Base-by-base conservation (phyloP, 441 rosid species). In the Populus trichocarpa region DNA sequence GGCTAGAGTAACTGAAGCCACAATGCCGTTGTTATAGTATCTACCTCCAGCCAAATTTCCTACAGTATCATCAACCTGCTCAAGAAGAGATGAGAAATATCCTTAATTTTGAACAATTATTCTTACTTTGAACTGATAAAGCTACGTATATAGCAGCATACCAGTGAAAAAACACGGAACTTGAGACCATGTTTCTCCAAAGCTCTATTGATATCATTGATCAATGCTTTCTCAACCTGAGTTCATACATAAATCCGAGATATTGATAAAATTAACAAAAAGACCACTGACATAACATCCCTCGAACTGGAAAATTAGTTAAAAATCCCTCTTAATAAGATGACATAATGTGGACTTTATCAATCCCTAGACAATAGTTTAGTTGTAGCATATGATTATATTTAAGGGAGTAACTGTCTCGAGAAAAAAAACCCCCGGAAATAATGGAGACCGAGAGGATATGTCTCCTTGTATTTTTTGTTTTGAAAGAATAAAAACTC, bases 1-100 rank as follows among this genome's bases (percentile, higher is more conserved):
- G 28, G 88, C 93, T 25, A 92, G 75, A 22, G 89, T 86, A 8
- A 92, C 88, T 25, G 93, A 87, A 67, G 90, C 95, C 9, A 87
- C 85, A 42, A 69, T 70, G 42, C 89, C 92, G 59, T 73, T 84
- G 59, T 86, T 84, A 68, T 87, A 88, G 73, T 88, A 89, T 69
- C 84, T 85, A 30, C 91, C 93, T 57, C 90, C 89, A 30, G 90
- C 97, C 70, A 90, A 73, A 72, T 80, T 86, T 82, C 91, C 93
- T 20, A 86, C 50, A 6, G 85, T 79, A 26, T 89, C 85, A 72
- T 83, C 86, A 26, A 86, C 94, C 94, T 92, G 75, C 46, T 35
- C 50, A 69, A 35, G 74, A 78, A 28, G 35, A 30, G 46, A n/a
- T 69, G 18, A 28, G 36, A 4, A 46, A 46, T 14, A 46, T 46